Evolutionary conservation across 2,329 filamentous ascomycete species (phyloP).

Genomic region (Colletotrichum musae): DNA sequence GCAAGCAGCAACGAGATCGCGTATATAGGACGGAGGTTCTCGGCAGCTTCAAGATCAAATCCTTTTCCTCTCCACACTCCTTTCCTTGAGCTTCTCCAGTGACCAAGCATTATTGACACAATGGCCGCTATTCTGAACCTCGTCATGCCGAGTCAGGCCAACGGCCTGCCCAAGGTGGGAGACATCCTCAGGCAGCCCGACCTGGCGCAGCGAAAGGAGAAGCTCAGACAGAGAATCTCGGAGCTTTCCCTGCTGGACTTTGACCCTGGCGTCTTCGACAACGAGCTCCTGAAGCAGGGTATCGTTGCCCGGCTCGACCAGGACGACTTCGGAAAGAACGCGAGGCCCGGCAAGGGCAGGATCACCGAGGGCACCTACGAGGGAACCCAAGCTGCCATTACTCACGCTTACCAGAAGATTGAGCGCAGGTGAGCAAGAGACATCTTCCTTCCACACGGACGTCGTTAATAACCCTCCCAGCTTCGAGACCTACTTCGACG

Average conservation of each 20-base stretch:
- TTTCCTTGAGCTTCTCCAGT: background rate
- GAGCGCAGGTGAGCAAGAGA: slow-evolving; percentile 49
- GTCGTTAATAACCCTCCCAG: slow-evolving; percentile 38
- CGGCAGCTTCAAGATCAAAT: background rate
- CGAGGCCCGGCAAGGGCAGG: slow-evolving; percentile 47
- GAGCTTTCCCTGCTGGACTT: slow-evolving; percentile 50
- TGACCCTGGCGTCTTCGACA: slow-evolving; percentile 53
- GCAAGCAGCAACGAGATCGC: background rate
- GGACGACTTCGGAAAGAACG: slow-evolving; percentile 42
- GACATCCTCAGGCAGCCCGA: slow-evolving; percentile 48
- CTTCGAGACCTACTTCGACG: slow-evolving; percentile 52
- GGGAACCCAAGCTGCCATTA: slow-evolving; percentile 52
- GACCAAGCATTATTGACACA: background rate
- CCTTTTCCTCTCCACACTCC: background rate
- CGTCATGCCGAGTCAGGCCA: background rate
- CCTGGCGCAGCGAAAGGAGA: slow-evolving; percentile 46
- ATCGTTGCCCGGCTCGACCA: slow-evolving; percentile 47
- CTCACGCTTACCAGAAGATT: slow-evolving; percentile 52
- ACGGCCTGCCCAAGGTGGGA: background rate
- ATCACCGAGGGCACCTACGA: slow-evolving; percentile 51
- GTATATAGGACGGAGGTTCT: background rate
- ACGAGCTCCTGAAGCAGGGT: slow-evolving; percentile 49
- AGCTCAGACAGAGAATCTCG: slow-evolving; percentile 44
- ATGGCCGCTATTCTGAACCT: slow-evolving; percentile 16
- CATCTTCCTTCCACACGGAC: background rate